Evolutionary conservation across 2,329 filamentous ascomycete genomes (phyloP).

Genomic region (Coniochaeta sp.): DNA sequence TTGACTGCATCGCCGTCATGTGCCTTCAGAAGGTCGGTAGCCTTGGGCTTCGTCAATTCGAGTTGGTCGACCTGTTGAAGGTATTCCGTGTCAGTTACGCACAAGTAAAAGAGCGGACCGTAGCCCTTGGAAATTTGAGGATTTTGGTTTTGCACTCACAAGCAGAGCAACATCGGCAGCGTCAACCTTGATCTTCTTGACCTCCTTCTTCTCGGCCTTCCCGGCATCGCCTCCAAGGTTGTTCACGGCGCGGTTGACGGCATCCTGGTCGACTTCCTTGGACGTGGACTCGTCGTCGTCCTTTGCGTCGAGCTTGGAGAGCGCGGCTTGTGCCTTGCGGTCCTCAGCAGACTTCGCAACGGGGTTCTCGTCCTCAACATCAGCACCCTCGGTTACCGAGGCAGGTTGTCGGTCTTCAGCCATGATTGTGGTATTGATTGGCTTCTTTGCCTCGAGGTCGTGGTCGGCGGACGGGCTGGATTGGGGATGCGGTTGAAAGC

Average conservation of each 20-base stretch:
- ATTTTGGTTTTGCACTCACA: conserved; percentile 34
- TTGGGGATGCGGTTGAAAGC: neutral
- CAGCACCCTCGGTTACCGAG: conserved; percentile 52
- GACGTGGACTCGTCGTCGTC: conserved; percentile 40
- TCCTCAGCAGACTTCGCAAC: conserved; percentile 63
- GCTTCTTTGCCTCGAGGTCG: conserved; percentile 4
- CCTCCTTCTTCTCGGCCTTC: conserved; percentile 32
- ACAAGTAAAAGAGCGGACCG: neutral
- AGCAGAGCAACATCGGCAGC: conserved; percentile 62
- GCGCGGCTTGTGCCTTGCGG: conserved; percentile 67
- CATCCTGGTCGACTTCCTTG: conserved; percentile 61
- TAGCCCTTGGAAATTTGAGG: neutral
- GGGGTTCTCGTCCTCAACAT: conserved; percentile 49
- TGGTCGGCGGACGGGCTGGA: neutral
- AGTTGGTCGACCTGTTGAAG: conserved; percentile 57
- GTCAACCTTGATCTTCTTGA: conserved; percentile 67
- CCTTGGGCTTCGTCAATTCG: conserved; percentile 63
- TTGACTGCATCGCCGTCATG: conserved; percentile 63
- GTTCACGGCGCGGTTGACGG: conserved; percentile 66
- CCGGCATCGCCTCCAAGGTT: conserved; percentile 36
- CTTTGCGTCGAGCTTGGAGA: conserved; percentile 59
- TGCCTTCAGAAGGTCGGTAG: conserved; percentile 65
- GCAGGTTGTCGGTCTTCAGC: conserved; percentile 54
- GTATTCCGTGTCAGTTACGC: neutral
- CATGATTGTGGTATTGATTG: conserved; percentile 31